phyloP scores from a whole-genome alignment of 2,329 filamentous ascomycete genomes.

The Alternaria brassicicola region DNA sequence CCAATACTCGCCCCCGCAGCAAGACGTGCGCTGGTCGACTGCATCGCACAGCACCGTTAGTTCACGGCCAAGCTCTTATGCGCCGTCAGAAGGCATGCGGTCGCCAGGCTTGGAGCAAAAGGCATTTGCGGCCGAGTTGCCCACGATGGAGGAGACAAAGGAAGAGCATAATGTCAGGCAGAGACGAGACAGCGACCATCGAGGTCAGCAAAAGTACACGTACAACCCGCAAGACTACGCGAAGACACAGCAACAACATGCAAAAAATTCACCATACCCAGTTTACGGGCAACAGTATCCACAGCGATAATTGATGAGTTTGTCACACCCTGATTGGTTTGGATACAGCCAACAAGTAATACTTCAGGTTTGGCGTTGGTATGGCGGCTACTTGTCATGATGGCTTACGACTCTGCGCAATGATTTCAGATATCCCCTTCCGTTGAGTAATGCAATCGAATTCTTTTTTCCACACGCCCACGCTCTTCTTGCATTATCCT shows the following conservation, averaged over 20 bases:
- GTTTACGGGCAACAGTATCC: constrained; percentile 1
- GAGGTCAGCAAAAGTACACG: constrained; percentile 31
- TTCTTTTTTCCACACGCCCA: background rate
- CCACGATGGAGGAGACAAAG: constrained; percentile 44
- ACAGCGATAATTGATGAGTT: background rate
- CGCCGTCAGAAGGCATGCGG: constrained; percentile 43
- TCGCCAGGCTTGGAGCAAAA: constrained; percentile 45
- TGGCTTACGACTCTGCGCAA: background rate
- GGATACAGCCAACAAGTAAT: background rate
- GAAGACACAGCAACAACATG: constrained; percentile 21
- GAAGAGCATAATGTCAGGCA: constrained; percentile 39
- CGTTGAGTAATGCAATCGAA: constrained; percentile 5
- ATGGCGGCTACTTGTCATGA: background rate
- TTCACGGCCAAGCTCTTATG: constrained; percentile 46
- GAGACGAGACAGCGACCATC: constrained; percentile 21
- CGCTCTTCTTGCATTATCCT: background rate
- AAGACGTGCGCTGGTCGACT: constrained; percentile 43
- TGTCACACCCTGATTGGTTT: background rate
- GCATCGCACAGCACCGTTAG: constrained; percentile 34
- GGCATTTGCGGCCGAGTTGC: constrained; percentile 42
- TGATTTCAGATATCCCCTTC: constrained; percentile 10
- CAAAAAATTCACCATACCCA: constrained; percentile 14
- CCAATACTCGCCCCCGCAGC: constrained; percentile 33
- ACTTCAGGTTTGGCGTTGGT: background rate
- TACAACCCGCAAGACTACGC: constrained; percentile 48